Base-by-base conservation (phyloP, 148 eudicot genomes). In the Persicaria tinctoria region DNA sequence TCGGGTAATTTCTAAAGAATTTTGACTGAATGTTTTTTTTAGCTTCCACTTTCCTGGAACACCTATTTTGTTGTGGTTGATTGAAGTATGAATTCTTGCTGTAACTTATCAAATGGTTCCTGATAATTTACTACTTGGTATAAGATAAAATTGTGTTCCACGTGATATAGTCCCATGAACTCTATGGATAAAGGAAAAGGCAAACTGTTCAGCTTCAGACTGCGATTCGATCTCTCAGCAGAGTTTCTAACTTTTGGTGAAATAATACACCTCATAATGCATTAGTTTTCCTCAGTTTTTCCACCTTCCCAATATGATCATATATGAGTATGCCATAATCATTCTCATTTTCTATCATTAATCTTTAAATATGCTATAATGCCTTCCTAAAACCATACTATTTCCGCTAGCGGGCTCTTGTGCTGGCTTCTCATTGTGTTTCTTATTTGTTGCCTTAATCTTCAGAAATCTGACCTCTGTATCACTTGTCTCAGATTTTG, bases 401-500 rank as follows among this genome's bases (percentile, higher is more conserved):
- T 41, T 64, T 66, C 14, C 13, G 47, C 70, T 44, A 66, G 70
- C 18, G 38, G 5, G 70, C 70, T 13, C 13, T 13, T 44, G 48
- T 41, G 48, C 12, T 14, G 18, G 44, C 32, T 66, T 41, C 48
- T 66, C 3, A 66, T 66, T 20, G 9, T 38, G 47, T 16, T 44
- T 8, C 46, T 66, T 41, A 41, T 44, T 66, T 44, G 47, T 66
- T 6, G 48, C 41, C n/a, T 66, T 66, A 14, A 66, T 38, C 70
- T 38, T 6, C 12, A 66, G 18, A 44, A 32, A 66, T 66, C 46
- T 66, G 47, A 46, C 56, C 54, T 13, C 17, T 16, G 53, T 48
- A 50, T 75, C 74, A 32, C 46, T 56, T 75, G 75, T 78, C 81
- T 75, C 89, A 95, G 98, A 84, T 95, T 77, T 75, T 95, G 79